These are phyloP conservation scores for Geotrichum candidum DNA, from an alignment of 1,139 yeast species.

Conservation along the genomic window DNA sequence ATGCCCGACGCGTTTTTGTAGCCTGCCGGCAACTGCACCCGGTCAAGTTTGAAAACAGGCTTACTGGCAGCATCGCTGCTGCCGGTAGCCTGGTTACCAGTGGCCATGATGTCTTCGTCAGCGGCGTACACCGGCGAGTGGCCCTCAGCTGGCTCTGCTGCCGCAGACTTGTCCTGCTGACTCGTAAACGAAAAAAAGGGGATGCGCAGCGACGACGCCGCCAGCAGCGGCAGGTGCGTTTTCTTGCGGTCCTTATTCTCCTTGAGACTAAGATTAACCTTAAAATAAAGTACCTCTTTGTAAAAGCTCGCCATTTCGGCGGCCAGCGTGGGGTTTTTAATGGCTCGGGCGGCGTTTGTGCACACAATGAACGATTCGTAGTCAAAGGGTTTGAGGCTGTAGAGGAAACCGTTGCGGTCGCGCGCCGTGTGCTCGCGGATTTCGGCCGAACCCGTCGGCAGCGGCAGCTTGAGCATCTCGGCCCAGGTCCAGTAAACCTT, in stretches of 20 bases:
- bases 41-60: not conserved
- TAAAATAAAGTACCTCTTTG: constrained; percentile 1
- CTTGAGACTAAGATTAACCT: constrained; percentile 6
- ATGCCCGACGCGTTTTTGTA: not conserved
- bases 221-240: not conserved
- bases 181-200: constrained; percentile 6
- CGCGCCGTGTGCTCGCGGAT: not conserved
- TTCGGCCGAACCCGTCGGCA: not conserved
- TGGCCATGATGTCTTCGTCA: too few species aligned
- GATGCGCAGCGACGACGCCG: not conserved
- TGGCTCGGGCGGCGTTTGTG: constrained; percentile 8
- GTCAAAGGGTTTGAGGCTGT: constrained; percentile 12
- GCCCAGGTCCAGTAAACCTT: constrained; percentile 27
- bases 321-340: constrained; percentile 1
- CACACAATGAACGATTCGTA: constrained; percentile 12
- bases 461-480: constrained; percentile 15
- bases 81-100: not conserved
- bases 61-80: not conserved
- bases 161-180: not conserved
- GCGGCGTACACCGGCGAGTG: not conserved
- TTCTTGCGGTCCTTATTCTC: not conserved
- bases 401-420: constrained; percentile 7
- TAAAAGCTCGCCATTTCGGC: constrained; percentile 11
- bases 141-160: not conserved
- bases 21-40: not conserved